These are phyloP conservation scores for Scheffersomyces cryptocercus DNA, from an alignment of 1,139 yeast genomes.

Conservation along the genomic window DNA sequence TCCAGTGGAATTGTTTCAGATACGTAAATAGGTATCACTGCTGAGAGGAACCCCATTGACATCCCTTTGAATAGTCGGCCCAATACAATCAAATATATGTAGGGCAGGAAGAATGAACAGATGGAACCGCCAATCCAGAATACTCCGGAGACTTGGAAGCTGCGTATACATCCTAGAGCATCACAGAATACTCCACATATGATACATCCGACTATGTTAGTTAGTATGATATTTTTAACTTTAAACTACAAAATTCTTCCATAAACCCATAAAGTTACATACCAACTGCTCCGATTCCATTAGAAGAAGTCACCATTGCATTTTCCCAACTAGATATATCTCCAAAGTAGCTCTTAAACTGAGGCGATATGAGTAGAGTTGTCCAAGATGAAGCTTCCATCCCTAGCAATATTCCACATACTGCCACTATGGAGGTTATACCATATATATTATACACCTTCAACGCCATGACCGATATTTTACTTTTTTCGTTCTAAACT, in stretches of 20 bases:
- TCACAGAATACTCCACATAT: conserved; percentile 34
- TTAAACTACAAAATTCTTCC: no score
- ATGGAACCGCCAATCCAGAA: conserved; percentile 32
- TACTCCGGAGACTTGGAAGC: conserved; percentile 25
- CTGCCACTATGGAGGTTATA: conserved; percentile 16
- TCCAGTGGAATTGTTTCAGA: conserved; percentile 28
- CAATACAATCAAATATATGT: conserved; percentile 24
- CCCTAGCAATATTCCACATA: conserved; percentile 34
- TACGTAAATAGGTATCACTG: conserved; percentile 34
- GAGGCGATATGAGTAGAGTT: conserved; percentile 22
- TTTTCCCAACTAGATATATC: conserved; percentile 23
- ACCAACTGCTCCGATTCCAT: conserved; percentile 35
- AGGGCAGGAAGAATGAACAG: conserved; percentile 26
- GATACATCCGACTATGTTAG: conserved; percentile 31
- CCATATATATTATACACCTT: conserved; percentile 6
- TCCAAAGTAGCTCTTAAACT: conserved; percentile 26
- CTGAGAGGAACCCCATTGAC: conserved; percentile 31
- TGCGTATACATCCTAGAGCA: conserved; percentile 26
- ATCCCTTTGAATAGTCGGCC: conserved; percentile 34
- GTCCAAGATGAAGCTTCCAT: conserved; percentile 30
- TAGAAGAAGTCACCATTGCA: conserved; percentile 27
- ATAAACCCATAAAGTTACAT: conserved; percentile 8
- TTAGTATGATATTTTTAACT: conserved; percentile 2
- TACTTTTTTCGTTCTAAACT: no score
- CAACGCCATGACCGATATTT: neutral